These are phyloP conservation scores for Hypericum androsaemum DNA, from an alignment of 345 rosid species.

Conservation along the genomic window DNA sequence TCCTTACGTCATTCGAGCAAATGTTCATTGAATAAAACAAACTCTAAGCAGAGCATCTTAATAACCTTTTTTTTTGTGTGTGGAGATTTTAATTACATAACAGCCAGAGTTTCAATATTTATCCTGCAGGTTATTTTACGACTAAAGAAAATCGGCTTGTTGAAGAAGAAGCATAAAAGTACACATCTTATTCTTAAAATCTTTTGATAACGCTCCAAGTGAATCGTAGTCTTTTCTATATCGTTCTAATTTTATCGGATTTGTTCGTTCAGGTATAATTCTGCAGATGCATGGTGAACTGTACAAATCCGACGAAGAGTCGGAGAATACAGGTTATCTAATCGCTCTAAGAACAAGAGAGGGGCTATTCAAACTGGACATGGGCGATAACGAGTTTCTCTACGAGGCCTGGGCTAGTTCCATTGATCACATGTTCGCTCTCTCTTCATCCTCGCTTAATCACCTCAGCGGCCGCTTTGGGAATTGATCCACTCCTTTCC, in stretches of 20 bases:
- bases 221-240: background rate
- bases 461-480: background rate
- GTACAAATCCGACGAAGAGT: slow-evolving; percentile 38
- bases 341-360: slow-evolving; percentile 48
- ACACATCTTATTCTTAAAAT: slow-evolving; percentile 1
- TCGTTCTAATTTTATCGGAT: too few species aligned
- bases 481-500: slow-evolving; percentile 41
- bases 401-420: slow-evolving; percentile 70
- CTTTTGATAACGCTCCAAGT: background rate
- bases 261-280: slow-evolving; percentile 36
- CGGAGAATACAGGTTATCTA: slow-evolving; percentile 50
- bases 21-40: too few species aligned
- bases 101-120: background rate
- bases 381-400: slow-evolving; percentile 57
- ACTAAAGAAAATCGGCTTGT: slow-evolving; percentile 50
- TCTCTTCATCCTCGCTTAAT: slow-evolving; percentile 34
- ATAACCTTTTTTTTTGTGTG: background rate
- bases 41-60: background rate
- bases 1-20: too few species aligned
- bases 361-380: slow-evolving; percentile 70
- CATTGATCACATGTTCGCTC: slow-evolving; percentile 56
- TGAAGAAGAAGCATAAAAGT: slow-evolving; percentile 68
- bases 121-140: slow-evolving; percentile 55
- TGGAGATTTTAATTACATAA: too few species aligned
- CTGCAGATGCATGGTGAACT: slow-evolving; percentile 62